Base-by-base conservation (phyloP, 1,284 basidiomycete genomes). In the Rhodotorula mucilaginosa region DNA sequence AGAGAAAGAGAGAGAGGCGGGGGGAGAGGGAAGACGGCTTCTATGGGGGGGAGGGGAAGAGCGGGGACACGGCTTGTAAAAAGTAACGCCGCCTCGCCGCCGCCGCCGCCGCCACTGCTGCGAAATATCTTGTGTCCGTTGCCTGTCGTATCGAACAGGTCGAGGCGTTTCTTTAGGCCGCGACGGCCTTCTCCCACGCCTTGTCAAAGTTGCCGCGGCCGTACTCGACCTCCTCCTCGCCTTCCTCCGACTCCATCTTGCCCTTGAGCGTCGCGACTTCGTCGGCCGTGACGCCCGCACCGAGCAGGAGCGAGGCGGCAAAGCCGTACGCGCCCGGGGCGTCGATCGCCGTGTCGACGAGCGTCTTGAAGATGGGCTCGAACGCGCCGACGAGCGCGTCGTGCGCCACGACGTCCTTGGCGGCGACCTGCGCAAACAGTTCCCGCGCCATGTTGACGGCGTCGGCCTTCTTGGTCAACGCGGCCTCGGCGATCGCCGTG, bases 381-480 rank as follows among this genome's bases (percentile, higher is more conserved):
- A 76, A 69, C 26, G 71, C 52, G 19, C 61, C 60, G 69, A 75
- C 49, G 44, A 76, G 59, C 5, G 46, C 47, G 12, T 57, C 67
- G 69, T 75, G 73, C n/a, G 88, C 86, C 19, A 95, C 89, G 57
- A 93, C 60, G n/a, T 72, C 73, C 68, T 81, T 79, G 61, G 74
- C 71, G 23, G 80, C 64, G 47, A 80, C 71, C 70, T 78, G 76
- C 61, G 71, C 69, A 60, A 82, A 78, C 23, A 82, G 77, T 58
- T 79, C 74, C 31, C 77, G 73, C 2, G 80, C 80, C 54, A 79
- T 84, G 78, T 88, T 84, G 48, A 91, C 92, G 74, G 93, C 91
- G n/a, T 87, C 86, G 80, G 90, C 87, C 83, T 95, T 97, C 77
- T 88, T 87, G 81, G 93, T 89, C 71, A 94, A 82, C 1, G 89